Percentiles rank a stretch among this genome's conserved stretches.
phyloP scores from a whole-genome alignment of 768 basidiomycete species.

The Lactifluus echinatus region DNA sequence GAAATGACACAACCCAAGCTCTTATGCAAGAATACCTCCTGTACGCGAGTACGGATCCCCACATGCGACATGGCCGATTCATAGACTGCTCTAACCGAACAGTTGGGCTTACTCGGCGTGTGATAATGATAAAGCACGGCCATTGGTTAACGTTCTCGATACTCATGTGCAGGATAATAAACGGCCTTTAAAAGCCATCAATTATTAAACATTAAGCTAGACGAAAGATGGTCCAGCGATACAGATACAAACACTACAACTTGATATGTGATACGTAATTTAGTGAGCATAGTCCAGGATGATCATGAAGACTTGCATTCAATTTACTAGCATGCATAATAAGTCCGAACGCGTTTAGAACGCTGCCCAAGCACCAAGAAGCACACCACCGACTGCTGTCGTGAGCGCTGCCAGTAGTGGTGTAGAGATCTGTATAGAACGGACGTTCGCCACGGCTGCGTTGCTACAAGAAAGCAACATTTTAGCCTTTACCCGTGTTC shows the following conservation, averaged over 20 bases:
- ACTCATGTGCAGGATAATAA: neutral
- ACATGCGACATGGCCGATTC: too few relatives aligned
- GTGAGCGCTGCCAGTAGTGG: slow-evolving; percentile 13
- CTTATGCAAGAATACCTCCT: too few relatives aligned
- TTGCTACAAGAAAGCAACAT: neutral
- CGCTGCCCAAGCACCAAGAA: slow-evolving; percentile 16
- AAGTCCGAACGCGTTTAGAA: neutral
- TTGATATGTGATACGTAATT: neutral
- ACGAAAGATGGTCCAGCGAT: neutral
- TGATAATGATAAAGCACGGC: too few relatives aligned
- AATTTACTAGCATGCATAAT: neutral
- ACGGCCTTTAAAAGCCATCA: too few relatives aligned
- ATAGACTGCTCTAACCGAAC: too few relatives aligned
- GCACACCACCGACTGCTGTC: slow-evolving; percentile 10
- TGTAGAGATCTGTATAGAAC: neutral
- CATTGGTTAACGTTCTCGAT: too few relatives aligned
- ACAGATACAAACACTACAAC: too few relatives aligned
- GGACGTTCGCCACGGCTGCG: slow-evolving; percentile 1
- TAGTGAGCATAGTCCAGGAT: neutral
- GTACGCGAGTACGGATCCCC: too few relatives aligned
- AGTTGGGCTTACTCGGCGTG: too few relatives aligned
- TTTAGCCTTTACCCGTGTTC: neutral
- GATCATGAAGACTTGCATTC: neutral
- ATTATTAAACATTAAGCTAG: neutral
- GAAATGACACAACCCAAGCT: too few relatives aligned